Percentiles rank a stretch among this genome's conserved stretches.
Conservation (phyloP, 1,139 yeast genomes). For the Saccharomyces pastorianus region DNA sequence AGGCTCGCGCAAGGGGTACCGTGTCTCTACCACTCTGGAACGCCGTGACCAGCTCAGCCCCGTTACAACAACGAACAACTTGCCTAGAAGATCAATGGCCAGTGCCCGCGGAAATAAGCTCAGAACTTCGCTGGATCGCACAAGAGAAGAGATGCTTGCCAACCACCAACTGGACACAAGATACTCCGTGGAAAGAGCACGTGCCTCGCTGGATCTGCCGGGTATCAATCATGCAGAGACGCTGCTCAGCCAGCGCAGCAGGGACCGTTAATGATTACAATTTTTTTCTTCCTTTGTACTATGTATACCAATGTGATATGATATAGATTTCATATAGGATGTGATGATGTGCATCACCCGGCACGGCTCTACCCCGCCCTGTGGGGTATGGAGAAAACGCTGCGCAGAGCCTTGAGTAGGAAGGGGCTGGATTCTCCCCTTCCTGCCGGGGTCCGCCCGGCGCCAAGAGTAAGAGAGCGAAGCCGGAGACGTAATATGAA, state of each 20-base stretch:
- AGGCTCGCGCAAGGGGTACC: slow-evolving; percentile 6
- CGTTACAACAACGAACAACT: slow-evolving; percentile 5
- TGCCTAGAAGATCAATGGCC: neutral
- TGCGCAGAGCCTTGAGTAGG: neutral
- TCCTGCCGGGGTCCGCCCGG: neutral
- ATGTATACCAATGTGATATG: neutral
- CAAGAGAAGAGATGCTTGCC: slow-evolving; percentile 32
- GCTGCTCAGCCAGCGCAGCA: slow-evolving; percentile 23
- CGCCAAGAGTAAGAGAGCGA: neutral
- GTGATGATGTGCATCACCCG: neutral
- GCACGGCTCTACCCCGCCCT: neutral
- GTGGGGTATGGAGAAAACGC: neutral
- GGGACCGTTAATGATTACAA: slow-evolving; percentile 1
- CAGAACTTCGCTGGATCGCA: slow-evolving; percentile 33
- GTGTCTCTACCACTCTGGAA: slow-evolving; percentile 6
- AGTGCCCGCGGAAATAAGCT: slow-evolving; percentile 1
- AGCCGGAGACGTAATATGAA: neutral
- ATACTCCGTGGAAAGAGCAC: slow-evolving; percentile 34
- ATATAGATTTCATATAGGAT: neutral
- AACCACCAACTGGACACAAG: slow-evolving; percentile 33
- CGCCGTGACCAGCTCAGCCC: neutral
- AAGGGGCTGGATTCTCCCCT: neutral
- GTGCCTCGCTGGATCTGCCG: slow-evolving; percentile 35
- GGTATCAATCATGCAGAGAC: slow-evolving; percentile 34
- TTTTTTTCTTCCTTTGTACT: neutral